Percentiles rank a stretch among this genome's conserved stretches.
phyloP scores from a whole-genome alignment of 805 yeast genomes.

The Metschnikowia santaceciliae region DNA sequence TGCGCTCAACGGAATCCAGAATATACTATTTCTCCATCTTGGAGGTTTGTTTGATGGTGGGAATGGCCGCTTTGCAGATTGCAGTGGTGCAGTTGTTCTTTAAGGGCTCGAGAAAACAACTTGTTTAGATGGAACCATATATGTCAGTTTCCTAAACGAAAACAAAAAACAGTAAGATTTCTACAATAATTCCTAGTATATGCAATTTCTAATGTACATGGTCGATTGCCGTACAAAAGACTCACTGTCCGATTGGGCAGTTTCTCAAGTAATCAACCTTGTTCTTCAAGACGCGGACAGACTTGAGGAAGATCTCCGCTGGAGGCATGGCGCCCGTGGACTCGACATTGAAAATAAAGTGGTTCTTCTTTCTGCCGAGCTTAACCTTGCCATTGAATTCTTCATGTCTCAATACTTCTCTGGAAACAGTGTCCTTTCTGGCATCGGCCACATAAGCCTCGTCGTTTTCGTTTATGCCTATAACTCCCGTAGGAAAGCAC shows the following conservation, averaged over 20 bases:
- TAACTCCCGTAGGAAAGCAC: constrained; percentile 92
- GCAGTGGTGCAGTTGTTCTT: constrained; percentile 66
- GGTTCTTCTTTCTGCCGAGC: constrained; percentile 87
- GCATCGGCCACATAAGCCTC: constrained; percentile 84
- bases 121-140: constrained; percentile 37
- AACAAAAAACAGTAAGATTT: background rate
- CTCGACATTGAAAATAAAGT: constrained; percentile 91
- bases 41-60: constrained; percentile 69
- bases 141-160: background rate
- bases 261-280: constrained; percentile 77
- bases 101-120: constrained; percentile 65
- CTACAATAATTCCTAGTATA: background rate
- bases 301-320: constrained; percentile 90
- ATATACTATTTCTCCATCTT: constrained; percentile 71
- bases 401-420: constrained; percentile 92
- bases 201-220: constrained; percentile 6
- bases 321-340: constrained; percentile 97
- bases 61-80: constrained; percentile 69
- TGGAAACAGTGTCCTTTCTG: constrained; percentile 91
- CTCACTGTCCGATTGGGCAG: constrained; percentile 67
- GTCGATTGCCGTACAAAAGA: background rate
- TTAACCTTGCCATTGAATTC: constrained; percentile 88
- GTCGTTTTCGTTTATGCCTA: constrained; percentile 62
- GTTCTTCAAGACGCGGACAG: constrained; percentile 77
- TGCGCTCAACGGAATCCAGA: constrained; percentile 71